A percentile compares a stretch with the other conserved stretches of the same genome.
phyloP scores from a whole-genome alignment of 805 yeast species.

The Sugiyamaella lignohabitans region DNA sequence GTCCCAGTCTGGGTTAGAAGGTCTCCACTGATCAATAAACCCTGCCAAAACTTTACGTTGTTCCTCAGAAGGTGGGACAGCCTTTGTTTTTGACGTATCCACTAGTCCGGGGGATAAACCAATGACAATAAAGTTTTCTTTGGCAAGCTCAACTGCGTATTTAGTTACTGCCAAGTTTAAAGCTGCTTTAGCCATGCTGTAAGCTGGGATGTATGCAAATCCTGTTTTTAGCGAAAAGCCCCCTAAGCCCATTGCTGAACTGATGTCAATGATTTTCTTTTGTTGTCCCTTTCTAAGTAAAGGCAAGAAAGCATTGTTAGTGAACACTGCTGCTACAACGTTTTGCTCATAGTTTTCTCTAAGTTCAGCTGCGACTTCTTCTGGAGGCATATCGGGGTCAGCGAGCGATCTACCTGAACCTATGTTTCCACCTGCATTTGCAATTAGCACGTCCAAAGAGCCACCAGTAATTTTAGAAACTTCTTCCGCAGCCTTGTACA shows the following conservation, averaged over 20 bases:
- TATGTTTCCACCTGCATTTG: conserved; percentile 24
- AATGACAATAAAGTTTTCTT: conserved; percentile 28
- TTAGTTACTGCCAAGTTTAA: conserved; percentile 30
- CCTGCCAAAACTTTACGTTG: neutral
- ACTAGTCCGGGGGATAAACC: conserved; percentile 39
- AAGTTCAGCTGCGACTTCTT: neutral
- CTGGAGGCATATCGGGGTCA: neutral
- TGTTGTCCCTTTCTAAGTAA: conserved; percentile 7
- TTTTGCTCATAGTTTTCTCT: conserved; percentile 1
- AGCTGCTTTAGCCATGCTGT: conserved; percentile 37
- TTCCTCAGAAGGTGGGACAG: neutral
- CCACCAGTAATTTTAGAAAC: conserved; percentile 15
- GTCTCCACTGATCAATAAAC: neutral
- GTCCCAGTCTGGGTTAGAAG: neutral
- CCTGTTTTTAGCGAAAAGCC: neutral
- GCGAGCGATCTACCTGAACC: conserved; percentile 7
- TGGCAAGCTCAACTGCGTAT: conserved; percentile 26
- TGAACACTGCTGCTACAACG: neutral
- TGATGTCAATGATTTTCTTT: conserved; percentile 12
- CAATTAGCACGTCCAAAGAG: conserved; percentile 26
- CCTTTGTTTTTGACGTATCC: conserved; percentile 15
- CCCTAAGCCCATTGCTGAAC: neutral
- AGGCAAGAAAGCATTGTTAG: conserved; percentile 10
- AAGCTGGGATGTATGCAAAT: conserved; percentile 13
- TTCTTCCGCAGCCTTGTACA: conserved; percentile 11